A percentile compares a stretch with the other conserved stretches of the same genome.
These are phyloP conservation scores for Blastomyces parvus DNA, from an alignment of 2,329 filamentous ascomycete genomes.

Conservation along the genomic window DNA sequence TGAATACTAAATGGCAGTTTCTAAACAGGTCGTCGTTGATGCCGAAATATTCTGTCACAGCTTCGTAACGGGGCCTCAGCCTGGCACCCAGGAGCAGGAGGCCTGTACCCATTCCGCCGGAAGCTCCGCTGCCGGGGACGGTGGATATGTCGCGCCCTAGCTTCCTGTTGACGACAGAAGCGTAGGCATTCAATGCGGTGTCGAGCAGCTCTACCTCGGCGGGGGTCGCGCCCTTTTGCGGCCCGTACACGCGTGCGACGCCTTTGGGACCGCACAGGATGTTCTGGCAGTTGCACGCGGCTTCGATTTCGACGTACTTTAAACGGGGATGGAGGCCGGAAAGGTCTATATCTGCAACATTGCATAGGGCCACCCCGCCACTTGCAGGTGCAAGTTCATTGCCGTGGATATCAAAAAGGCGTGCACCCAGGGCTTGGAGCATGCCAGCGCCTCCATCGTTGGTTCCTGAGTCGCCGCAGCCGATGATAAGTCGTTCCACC, in stretches of 20 bases:
- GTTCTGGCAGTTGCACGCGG: constrained; percentile 45
- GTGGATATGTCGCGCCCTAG: constrained; percentile 31
- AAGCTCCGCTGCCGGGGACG: constrained; percentile 43
- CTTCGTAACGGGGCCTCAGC: constrained; percentile 41
- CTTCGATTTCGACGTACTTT: constrained; percentile 37
- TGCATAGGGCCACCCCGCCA: constrained; percentile 35
- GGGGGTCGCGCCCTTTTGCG: constrained; percentile 43
- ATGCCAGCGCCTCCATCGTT: constrained; percentile 47
- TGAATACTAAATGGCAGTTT: constrained; percentile 43
- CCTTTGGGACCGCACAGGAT: constrained; percentile 42
- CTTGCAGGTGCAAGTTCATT: constrained; percentile 29
- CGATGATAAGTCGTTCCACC: constrained; percentile 40
- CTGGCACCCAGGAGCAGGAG: constrained; percentile 40
- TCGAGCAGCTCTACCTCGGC: constrained; percentile 38
- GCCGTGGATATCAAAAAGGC: constrained; percentile 34
- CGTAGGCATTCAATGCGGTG: constrained; percentile 36
- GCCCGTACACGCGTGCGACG: constrained; percentile 44
- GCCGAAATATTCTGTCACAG: constrained; percentile 44
- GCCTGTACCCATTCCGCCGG: constrained; percentile 45
- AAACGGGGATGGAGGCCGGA: constrained; percentile 32
- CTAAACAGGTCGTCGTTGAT: constrained; percentile 38
- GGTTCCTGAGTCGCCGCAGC: constrained; percentile 47
- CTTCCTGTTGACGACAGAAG: constrained; percentile 27
- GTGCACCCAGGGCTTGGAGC: constrained; percentile 45
- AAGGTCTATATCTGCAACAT: constrained; percentile 35